Evolutionary conservation across 106 monocot genomes (phyloP).

Genomic region (Chionographis japonica): DNA sequence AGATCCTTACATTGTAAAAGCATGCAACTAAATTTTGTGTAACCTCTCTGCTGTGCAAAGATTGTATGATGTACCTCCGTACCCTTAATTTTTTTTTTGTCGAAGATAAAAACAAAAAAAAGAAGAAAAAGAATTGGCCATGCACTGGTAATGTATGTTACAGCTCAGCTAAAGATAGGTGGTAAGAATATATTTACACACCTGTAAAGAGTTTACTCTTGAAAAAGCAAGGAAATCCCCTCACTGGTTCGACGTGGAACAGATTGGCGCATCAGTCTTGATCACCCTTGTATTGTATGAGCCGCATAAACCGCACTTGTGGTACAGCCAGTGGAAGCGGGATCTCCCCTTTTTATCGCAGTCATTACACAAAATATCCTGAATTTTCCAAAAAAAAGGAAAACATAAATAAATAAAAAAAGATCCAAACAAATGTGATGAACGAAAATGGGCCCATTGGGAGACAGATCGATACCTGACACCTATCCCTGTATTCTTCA

Average conservation of each 20-base stretch:
- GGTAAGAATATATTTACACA: too few relatives aligned
- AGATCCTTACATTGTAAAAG: too few relatives aligned
- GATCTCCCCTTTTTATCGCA: conserved; percentile 74
- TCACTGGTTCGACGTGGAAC: conserved; percentile 33
- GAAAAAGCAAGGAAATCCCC: background rate
- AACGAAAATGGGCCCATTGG: background rate
- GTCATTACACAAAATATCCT: conserved; percentile 96
- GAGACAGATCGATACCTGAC: conserved; percentile 45
- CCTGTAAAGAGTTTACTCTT: too few relatives aligned
- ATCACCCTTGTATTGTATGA: conserved; percentile 95
- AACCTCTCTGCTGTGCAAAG: too few relatives aligned
- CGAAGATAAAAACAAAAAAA: too few relatives aligned
- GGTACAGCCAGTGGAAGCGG: conserved; percentile 93
- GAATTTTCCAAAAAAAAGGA: conserved; percentile 5
- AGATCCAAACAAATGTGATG: background rate
- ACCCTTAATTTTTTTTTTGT: too few relatives aligned
- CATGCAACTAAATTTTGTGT: too few relatives aligned
- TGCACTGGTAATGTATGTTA: too few relatives aligned
- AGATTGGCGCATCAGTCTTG: conserved; percentile 36
- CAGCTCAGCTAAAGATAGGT: too few relatives aligned
- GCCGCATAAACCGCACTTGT: conserved; percentile 81
- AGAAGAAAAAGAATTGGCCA: too few relatives aligned
- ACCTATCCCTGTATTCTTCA: conserved; percentile 76
- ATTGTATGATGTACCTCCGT: too few relatives aligned
- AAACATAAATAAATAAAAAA: background rate